Evolutionary conservation across 2,329 filamentous ascomycete species (phyloP).

Genomic region (Magnaporthiopsis rhizophila): DNA sequence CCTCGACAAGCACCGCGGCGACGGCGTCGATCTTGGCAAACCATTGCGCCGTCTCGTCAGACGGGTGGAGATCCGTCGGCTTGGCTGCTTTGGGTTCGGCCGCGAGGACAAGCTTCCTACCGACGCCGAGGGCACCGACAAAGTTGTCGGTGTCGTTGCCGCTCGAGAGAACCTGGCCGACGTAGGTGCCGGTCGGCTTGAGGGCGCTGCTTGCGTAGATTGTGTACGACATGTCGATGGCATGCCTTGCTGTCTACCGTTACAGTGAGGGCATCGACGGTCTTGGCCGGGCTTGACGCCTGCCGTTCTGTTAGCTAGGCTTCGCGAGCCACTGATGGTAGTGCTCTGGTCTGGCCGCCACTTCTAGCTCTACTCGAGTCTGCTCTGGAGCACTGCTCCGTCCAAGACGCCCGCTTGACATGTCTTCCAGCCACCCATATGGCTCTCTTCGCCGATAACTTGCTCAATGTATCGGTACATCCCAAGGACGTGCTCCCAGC

Average conservation of each 20-base stretch:
- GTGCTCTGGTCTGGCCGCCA: too few relatives aligned
- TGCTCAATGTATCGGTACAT: too few relatives aligned
- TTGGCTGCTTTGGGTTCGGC: background rate
- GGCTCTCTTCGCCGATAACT: too few relatives aligned
- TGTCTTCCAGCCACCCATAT: too few relatives aligned
- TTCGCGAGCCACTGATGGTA: too few relatives aligned
- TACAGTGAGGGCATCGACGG: too few relatives aligned
- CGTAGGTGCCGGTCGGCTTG: background rate
- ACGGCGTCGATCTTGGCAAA: background rate
- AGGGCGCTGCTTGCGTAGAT: slow-evolving; percentile 9
- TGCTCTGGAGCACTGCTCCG: too few relatives aligned
- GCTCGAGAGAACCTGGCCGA: background rate
- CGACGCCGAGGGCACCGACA: background rate
- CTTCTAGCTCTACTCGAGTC: too few relatives aligned
- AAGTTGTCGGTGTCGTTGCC: slow-evolving; percentile 2
- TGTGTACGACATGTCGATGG: slow-evolving; percentile 15
- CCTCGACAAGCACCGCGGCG: background rate
- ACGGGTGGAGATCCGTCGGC: background rate
- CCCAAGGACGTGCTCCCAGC: too few relatives aligned
- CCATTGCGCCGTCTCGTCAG: background rate
- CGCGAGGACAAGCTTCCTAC: background rate
- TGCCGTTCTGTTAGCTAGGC: too few relatives aligned
- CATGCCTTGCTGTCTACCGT: background rate
- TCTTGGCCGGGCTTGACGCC: too few relatives aligned
- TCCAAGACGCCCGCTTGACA: too few relatives aligned